Conservation (phyloP, 2,329 filamentous ascomycete genomes). For the Aspergillus alliaceus region DNA sequence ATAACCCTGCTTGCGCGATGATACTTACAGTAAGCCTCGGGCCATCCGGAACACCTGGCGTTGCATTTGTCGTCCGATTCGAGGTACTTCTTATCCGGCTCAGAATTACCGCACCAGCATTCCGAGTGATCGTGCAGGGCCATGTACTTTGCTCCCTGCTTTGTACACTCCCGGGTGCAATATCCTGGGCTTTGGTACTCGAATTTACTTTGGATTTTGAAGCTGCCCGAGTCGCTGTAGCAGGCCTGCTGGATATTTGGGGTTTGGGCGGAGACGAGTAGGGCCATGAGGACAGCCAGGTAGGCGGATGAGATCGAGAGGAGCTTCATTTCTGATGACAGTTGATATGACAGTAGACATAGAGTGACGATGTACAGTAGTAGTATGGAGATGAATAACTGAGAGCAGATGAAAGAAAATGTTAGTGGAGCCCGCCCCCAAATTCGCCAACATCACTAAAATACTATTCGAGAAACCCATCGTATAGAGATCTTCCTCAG, state of each 20-base stretch:
- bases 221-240: not conserved
- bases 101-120: conserved; percentile 4
- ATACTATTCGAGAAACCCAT: not conserved
- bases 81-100: not conserved
- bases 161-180: not conserved
- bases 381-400: too few relatives aligned
- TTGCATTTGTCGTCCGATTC: not conserved
- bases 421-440: not conserved
- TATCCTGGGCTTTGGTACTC: conserved; percentile 2
- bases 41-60: conserved; percentile 2
- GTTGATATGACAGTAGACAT: not conserved
- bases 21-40: not conserved
- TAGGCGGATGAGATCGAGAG: not conserved
- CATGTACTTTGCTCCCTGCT: not conserved
- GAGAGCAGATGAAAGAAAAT: too few relatives aligned
- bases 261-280: not conserved
- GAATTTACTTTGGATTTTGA: not conserved
- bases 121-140: not conserved
- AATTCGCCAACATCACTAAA: not conserved
- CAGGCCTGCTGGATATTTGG: not conserved
- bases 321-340: not conserved
- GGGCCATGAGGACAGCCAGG: not conserved
- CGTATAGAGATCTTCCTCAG: not conserved
- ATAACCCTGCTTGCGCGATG: not conserved
- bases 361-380: not conserved